A percentile compares a stretch with the other conserved stretches of the same genome.
Evolutionary conservation across 2,329 filamentous ascomycete species (phyloP).

Genomic region (Rachicladosporium sp.): DNA sequence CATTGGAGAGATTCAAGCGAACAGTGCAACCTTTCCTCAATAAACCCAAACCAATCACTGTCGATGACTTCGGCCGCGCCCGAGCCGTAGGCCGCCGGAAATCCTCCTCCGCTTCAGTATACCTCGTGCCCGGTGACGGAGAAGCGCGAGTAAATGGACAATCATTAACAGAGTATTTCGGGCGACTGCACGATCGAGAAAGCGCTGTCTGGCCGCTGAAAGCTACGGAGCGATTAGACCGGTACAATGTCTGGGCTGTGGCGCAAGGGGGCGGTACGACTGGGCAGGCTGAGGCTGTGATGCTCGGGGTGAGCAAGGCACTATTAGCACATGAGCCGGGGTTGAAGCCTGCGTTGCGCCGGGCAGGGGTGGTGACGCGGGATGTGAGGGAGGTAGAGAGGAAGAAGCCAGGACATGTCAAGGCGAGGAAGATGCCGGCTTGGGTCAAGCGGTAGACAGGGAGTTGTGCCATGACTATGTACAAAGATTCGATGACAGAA

Average conservation of each 20-base stretch:
- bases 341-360: conserved; percentile 73
- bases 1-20: conserved; percentile 60
- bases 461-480: conserved; percentile 2
- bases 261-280: conserved; percentile 81
- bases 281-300: conserved; percentile 89
- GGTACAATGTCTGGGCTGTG: conserved; percentile 90
- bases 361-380: conserved; percentile 83
- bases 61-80: conserved; percentile 69
- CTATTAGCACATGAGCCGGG: conserved; percentile 83
- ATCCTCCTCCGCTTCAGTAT: conserved; percentile 71
- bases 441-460: conserved; percentile 71
- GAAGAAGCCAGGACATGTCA: conserved; percentile 92
- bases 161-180: conserved; percentile 69
- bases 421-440: conserved; percentile 93
- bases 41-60: conserved; percentile 45
- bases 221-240: conserved; percentile 70
- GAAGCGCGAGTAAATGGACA: conserved; percentile 86
- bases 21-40: conserved; percentile 60
- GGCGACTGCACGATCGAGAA: conserved; percentile 82
- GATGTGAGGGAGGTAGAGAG: conserved; percentile 89
- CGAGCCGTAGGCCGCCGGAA: conserved; percentile 78
- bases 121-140: conserved; percentile 83
- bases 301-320: conserved; percentile 77
- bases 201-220: conserved; percentile 87
- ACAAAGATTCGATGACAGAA: conserved; percentile 6